Evolutionary conservation across 768 basidiomycete genomes (phyloP), one percentile per base, ranked within the genome.

Genomic region (Termitomyces heimii): DNA sequence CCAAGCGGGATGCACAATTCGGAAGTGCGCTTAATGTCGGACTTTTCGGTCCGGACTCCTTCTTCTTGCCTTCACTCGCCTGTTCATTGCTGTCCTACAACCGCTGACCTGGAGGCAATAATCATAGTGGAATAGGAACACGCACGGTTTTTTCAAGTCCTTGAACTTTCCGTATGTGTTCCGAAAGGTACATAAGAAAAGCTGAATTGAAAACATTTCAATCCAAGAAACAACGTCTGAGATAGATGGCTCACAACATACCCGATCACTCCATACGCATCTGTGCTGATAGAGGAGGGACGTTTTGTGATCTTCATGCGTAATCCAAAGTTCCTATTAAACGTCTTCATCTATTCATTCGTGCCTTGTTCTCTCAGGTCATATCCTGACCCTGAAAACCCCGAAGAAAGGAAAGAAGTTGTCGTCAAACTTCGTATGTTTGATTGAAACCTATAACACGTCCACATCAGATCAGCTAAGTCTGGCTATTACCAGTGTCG

Each of bases 281-380:
- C 60, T 92, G 89, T 64, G 89, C 89, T 7, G 92, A 94, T 70
- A 77, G 92, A 71, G 94, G 94, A 35, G 94, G 94, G 5, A 97
- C 93, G 0, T 96, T 94, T 72, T 93, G 92, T 65, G 94, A 95
- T 68, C 83, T 94, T 34, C 84, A 92, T 69, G 91, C 91, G 82
- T 88, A 63, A 61, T 83, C 77, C 53, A 32, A n/a, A 28, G 55
- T 55, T 51, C 28, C 14, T 9, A n/a, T 22, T 5, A 9, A 26
- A 39, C 24, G 44, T 28, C 28, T 47, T 6, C 16, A 34, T 46
- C 14, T 40, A n/a, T 44, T 58, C 22, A 61, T 48, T 13, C 4
- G 14, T 24, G 18, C 42, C 28, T 51, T 12, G 24, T 32, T 22
- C n/a, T 18, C 44, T 53, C 60, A 88, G 88, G 58, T 89, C 90